phyloP scores from a whole-genome alignment of 176 grass and related monocot genomes.

The Alopecurus myosuroides region DNA sequence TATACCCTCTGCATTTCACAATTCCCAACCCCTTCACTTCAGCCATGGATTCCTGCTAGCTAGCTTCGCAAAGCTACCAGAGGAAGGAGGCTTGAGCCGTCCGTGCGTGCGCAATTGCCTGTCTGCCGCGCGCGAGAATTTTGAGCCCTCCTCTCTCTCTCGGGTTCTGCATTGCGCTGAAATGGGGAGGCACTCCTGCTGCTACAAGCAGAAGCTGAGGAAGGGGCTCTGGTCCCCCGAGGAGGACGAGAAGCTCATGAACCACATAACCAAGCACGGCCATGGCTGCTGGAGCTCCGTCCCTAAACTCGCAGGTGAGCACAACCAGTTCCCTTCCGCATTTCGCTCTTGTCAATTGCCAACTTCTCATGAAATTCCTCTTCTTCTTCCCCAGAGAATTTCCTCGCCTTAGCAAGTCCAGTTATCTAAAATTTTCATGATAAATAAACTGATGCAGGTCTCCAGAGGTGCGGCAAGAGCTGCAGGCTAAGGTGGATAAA shows the following conservation, averaged over 20 bases:
- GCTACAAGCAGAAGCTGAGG: constrained; percentile 76
- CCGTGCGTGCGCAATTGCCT: no score
- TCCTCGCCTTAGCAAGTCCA: not conserved
- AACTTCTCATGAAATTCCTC: not conserved
- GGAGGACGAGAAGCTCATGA: constrained; percentile 78
- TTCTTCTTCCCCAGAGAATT: constrained; percentile 3
- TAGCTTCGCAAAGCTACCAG: no score
- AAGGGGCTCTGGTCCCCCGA: constrained; percentile 84
- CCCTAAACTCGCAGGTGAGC: constrained; percentile 65
- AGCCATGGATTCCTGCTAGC: constrained; percentile 18
- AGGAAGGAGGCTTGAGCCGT: no score
- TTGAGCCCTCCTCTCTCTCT: not conserved
- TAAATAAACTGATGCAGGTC: constrained; percentile 41
- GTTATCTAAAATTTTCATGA: not conserved
- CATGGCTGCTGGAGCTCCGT: constrained; percentile 86
- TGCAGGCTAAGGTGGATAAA: constrained; percentile 94
- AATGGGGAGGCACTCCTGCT: constrained; percentile 83
- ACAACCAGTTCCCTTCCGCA: not conserved
- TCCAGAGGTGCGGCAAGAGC: constrained; percentile 86
- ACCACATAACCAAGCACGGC: constrained; percentile 64
- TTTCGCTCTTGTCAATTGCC: constrained; percentile 2
- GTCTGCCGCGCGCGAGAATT: constrained; percentile 3
- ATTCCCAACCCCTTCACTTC: constrained; percentile 32
- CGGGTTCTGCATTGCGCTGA: constrained; percentile 35
- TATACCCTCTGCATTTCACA: constrained; percentile 30